phyloP scores from a whole-genome alignment of 1,139 yeast genomes.

The Martiniozyma asiatica region DNA sequence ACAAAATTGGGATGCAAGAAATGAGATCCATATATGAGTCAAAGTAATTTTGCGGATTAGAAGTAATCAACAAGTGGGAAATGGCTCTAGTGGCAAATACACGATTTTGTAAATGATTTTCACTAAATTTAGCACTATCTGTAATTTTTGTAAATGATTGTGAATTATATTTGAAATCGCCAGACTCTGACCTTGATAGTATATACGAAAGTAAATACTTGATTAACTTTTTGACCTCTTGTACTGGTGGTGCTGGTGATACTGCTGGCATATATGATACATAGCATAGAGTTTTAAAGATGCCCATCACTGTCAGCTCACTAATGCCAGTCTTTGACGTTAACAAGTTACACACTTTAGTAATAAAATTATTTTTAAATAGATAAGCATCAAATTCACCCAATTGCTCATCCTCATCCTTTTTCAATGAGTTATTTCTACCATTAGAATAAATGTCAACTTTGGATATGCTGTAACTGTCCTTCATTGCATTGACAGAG shows the following conservation, averaged over 20 bases:
- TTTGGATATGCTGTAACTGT: constrained; percentile 21
- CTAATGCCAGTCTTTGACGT: too few species aligned
- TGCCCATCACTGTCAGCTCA: too few species aligned
- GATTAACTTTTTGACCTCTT: constrained; percentile 13
- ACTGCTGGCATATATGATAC: too few species aligned
- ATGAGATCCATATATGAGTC: constrained; percentile 27
- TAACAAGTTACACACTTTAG: too few species aligned
- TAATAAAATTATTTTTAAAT: constrained; percentile 3
- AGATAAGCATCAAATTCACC: constrained; percentile 10
- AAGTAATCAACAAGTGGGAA: constrained; percentile 33
- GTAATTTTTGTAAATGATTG: constrained; percentile 6
- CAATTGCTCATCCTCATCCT: constrained; percentile 17
- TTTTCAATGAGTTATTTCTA: constrained; percentile 20
- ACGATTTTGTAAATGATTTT: constrained; percentile 15
- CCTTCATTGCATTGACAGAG: constrained; percentile 27
- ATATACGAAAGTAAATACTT: constrained; percentile 8
- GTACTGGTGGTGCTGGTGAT: too few species aligned
- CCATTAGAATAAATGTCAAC: constrained; percentile 20
- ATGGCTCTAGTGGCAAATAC: constrained; percentile 25
- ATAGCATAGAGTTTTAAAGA: too few species aligned
- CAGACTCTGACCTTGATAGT: constrained; percentile 19
- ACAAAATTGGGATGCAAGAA: constrained; percentile 35
- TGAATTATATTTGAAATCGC: constrained; percentile 16
- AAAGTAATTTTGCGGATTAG: constrained; percentile 29
- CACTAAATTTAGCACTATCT: not conserved